A percentile compares a stretch with the other conserved stretches of the same genome.
These are phyloP conservation scores for Auriculariales sp. DNA, from an alignment of 768 basidiomycete species.

Conservation along the genomic window DNA sequence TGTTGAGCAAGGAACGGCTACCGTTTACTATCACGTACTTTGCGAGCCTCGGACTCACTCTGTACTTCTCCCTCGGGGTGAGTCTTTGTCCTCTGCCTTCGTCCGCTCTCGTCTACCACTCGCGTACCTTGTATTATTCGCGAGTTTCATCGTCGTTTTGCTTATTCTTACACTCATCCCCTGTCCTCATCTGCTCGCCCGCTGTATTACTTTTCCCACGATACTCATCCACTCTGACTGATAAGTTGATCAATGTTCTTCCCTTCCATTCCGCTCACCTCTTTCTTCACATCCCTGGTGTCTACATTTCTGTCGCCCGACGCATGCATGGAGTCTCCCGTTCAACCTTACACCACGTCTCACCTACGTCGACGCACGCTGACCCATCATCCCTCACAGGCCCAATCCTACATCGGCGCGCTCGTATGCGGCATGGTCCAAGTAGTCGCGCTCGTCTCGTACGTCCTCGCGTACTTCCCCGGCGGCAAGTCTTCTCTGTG, in stretches of 20 bases:
- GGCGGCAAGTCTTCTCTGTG: conserved; percentile 29
- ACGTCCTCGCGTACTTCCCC: conserved; percentile 92
- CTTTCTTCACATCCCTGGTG: too few species aligned
- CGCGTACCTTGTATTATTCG: too few species aligned
- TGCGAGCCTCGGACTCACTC: conserved; percentile 64
- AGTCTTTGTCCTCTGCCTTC: conserved; percentile 14
- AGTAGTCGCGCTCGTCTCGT: conserved; percentile 72
- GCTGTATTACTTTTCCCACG: not conserved
- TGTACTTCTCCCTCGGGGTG: conserved; percentile 87
- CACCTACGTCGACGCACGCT: not conserved
- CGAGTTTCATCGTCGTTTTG: too few species aligned
- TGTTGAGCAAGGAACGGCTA: conserved; percentile 65
- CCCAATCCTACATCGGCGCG: conserved; percentile 75
- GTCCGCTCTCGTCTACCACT: too few species aligned
- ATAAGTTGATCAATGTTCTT: too few species aligned
- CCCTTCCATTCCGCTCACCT: too few species aligned
- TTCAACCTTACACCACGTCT: too few species aligned
- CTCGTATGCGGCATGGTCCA: conserved; percentile 72
- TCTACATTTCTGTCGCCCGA: too few species aligned
- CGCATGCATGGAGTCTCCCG: too few species aligned
- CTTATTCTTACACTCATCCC: not conserved
- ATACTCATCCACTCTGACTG: not conserved
- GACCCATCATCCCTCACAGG: conserved; percentile 25
- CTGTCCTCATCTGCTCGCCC: not conserved
- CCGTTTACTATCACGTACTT: conserved; percentile 81